Base-by-base conservation (phyloP, 179 eudicot genomes). In the Amaranthus tricolor region DNA sequence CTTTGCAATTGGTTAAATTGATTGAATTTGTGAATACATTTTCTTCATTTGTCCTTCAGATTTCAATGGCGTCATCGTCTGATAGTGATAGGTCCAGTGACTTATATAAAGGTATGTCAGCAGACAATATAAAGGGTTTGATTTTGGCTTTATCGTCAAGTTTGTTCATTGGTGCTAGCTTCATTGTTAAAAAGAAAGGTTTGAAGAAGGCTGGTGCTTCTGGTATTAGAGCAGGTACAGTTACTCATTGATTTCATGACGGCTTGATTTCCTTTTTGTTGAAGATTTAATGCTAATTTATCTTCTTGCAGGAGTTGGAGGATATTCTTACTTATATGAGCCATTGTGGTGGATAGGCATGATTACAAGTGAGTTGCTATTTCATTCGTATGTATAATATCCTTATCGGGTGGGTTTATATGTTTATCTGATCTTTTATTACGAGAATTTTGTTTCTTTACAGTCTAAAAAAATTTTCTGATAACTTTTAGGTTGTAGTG, bases 271-370 rank as follows among this genome's bases (percentile, higher is more conserved):
- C 16, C 3, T 5, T 52, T 61, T 21, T 48, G 58, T 11, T 53
- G 61, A 9, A 43, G 61, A 17, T 74, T 74, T 43, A 4, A 20
- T 16, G 60, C 20, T 5, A 15, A 17, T 56, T 15, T 56, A 5
- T 56, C 61, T 78, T 75, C 75, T n/a, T 77, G 45, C 91, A 93
- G 97, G 98, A 62, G 83, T 82, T 77, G 97, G 98, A 80, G 98
- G 98, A 59, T 91, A 87, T 81, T 89, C 98, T 12, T 93, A 93
- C 78, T 81, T 93, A 74, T 88, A 84, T 68, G 98, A 93, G 82
- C 98, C 98, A 62, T 81, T 93, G 17, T 93, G 98, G 98, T 93
- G 98, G 98, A 82, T 83, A 65, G 98, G 98, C 83, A 89, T 93
- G 98, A 89, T 85, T 74, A 85, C 98, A 78, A 93, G 98, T 93